Evolutionary conservation across 225 moss, liverwort and hornwort species (phyloP).

Genomic region (Antitrichia curtipendula): DNA sequence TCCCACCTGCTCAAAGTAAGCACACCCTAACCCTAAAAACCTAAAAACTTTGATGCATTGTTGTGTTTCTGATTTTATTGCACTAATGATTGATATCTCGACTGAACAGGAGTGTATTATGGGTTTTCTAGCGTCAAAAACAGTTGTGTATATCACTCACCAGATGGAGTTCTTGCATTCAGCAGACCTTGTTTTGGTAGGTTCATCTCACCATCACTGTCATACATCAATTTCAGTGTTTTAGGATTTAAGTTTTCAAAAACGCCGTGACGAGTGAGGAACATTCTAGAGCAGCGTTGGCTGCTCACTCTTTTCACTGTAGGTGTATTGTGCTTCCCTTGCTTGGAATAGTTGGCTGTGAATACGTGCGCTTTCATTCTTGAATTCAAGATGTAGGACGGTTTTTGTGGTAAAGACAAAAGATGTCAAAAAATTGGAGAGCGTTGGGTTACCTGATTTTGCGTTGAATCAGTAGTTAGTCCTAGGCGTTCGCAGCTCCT

Average conservation of each 20-base stretch:
- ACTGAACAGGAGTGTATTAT: conserved; percentile 34
- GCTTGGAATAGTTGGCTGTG: neutral
- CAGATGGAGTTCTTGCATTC: conserved; percentile 57
- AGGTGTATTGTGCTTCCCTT: neutral
- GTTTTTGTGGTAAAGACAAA: neutral
- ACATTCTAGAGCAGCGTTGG: neutral
- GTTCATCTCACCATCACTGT: neutral
- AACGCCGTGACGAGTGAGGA: neutral
- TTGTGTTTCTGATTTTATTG: neutral
- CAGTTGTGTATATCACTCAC: conserved; percentile 66
- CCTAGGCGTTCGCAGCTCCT: neutral
- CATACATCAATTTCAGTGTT: neutral
- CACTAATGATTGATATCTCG: neutral
- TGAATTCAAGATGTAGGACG: neutral
- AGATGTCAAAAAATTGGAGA: neutral
- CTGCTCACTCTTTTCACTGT: neutral
- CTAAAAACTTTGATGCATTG: neutral
- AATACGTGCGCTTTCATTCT: neutral
- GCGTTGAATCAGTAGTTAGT: neutral
- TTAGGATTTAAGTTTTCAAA: too few relatives aligned
- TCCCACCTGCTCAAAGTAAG: conserved; percentile 10
- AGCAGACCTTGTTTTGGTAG: conserved; percentile 60
- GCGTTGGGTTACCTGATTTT: neutral
- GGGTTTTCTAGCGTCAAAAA: conserved; percentile 32
- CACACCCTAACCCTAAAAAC: too few relatives aligned